Conservation (phyloP, 2,329 filamentous ascomycete genomes). For the Coniochaeta hoffmannii region DNA sequence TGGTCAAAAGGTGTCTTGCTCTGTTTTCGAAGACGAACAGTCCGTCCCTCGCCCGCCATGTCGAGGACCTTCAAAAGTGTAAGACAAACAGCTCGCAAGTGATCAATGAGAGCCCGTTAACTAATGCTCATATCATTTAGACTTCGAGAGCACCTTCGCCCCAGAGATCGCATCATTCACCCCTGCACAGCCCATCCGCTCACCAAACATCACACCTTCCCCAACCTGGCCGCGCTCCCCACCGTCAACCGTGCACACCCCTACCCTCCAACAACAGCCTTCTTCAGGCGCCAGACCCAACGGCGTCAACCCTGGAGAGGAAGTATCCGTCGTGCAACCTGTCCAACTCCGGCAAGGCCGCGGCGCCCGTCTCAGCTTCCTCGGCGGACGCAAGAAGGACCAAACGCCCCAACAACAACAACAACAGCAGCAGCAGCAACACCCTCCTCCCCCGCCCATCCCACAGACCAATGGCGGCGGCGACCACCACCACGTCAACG, state of each 20-base stretch:
- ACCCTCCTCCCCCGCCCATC: constrained; percentile 9
- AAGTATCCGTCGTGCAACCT: constrained; percentile 41
- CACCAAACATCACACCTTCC: constrained; percentile 32
- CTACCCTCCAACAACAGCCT: constrained; percentile 21
- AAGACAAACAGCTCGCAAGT: constrained; percentile 26
- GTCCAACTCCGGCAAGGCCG: constrained; percentile 43
- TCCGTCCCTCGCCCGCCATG: constrained; percentile 44
- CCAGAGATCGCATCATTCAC: constrained; percentile 58
- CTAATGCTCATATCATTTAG: constrained; percentile 27
- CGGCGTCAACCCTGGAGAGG: constrained; percentile 30
- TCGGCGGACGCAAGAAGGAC: constrained; percentile 45
- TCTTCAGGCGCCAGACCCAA: constrained; percentile 9
- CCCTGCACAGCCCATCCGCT: constrained; percentile 36
- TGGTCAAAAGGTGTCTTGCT: constrained; percentile 73
- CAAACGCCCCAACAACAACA: constrained; percentile 10
- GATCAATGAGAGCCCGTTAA: not conserved
- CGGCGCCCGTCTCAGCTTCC: constrained; percentile 49
- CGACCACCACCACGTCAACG: constrained; percentile 10
- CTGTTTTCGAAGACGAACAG: constrained; percentile 59
- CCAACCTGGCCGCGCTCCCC: constrained; percentile 42
- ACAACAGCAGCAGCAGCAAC: no score
- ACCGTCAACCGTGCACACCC: constrained; percentile 28
- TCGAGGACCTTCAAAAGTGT: constrained; percentile 59
- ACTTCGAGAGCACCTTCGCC: constrained; percentile 56
- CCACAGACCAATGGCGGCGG: constrained; percentile 4